Evolutionary conservation across 306 rosid species (phyloP).

Genomic region (Bauhinia variegata): DNA sequence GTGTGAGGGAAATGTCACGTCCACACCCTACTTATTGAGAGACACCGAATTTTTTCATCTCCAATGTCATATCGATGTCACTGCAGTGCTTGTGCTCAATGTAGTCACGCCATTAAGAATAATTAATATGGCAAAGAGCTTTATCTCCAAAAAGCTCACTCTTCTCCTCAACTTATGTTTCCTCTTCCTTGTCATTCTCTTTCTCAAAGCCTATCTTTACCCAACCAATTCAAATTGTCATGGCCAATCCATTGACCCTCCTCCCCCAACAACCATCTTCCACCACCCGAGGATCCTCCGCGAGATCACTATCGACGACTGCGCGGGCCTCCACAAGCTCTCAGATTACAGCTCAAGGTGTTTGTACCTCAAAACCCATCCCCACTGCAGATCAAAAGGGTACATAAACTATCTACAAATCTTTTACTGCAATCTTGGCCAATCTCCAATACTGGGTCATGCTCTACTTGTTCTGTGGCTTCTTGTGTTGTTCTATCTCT

Average conservation of each 20-base stretch:
- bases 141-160: conserved; percentile 37
- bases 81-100: conserved; percentile 12
- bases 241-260: not conserved
- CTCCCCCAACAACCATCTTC: conserved; percentile 14
- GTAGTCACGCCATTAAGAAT: not conserved
- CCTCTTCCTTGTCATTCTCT: conserved; percentile 43
- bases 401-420: conserved; percentile 71
- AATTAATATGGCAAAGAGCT: conserved; percentile 39
- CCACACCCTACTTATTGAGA: no score
- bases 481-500: conserved; percentile 66
- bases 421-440: conserved; percentile 63
- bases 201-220: conserved; percentile 31
- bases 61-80: conserved; percentile 19
- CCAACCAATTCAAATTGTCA: conserved; percentile 18
- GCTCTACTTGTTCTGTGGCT: conserved; percentile 61
- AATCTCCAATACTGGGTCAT: conserved; percentile 50
- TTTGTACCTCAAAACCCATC: conserved; percentile 45
- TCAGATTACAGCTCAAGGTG: conserved; percentile 55
- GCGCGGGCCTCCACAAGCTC: conserved; percentile 46
- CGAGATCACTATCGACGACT: conserved; percentile 41
- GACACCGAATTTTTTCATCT: no score
- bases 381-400: conserved; percentile 60
- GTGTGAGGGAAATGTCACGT: not conserved
- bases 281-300: conserved; percentile 25
- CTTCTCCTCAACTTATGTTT: conserved; percentile 51